phyloP scores from a whole-genome alignment of 2,329 filamentous ascomycete genomes.

The Xylariaceae sp. region DNA sequence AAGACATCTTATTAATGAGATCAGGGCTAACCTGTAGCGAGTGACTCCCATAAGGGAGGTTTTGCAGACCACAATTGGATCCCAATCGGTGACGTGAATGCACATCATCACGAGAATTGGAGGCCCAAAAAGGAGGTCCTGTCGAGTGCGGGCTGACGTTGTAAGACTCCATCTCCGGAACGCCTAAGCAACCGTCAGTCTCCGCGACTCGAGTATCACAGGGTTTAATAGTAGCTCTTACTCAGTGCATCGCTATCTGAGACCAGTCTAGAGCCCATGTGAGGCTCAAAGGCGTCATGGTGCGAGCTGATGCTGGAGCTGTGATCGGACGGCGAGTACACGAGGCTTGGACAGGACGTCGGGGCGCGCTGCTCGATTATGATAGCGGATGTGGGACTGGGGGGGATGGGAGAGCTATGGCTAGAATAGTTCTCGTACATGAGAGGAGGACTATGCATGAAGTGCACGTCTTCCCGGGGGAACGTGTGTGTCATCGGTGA shows the following conservation, averaged over 20 bases:
- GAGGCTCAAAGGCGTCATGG: slow-evolving; percentile 52
- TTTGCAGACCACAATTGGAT: slow-evolving; percentile 45
- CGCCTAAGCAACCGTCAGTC: slow-evolving; percentile 38
- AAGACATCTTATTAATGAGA: slow-evolving; percentile 73
- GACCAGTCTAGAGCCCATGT: slow-evolving; percentile 48
- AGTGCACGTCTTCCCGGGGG: slow-evolving; percentile 50
- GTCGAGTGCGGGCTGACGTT: slow-evolving; percentile 46
- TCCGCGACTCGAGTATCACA: slow-evolving; percentile 19
- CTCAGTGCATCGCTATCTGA: slow-evolving; percentile 53
- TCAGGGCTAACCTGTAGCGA: slow-evolving; percentile 52
- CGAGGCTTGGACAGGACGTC: slow-evolving; percentile 56
- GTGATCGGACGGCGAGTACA: slow-evolving; percentile 56
- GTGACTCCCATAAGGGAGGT: slow-evolving; percentile 41
- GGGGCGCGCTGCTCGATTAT: slow-evolving; percentile 54
- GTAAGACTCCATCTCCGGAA: slow-evolving; percentile 49
- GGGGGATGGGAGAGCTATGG: slow-evolving; percentile 49
- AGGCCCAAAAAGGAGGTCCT: slow-evolving; percentile 42
- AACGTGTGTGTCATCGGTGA: slow-evolving; percentile 51
- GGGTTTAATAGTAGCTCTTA: slow-evolving; percentile 39
- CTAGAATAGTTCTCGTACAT: slow-evolving; percentile 54
- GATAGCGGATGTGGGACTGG: slow-evolving; percentile 51
- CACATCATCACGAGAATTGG: slow-evolving; percentile 41
- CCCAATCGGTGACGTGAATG: slow-evolving; percentile 38
- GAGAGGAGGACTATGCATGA: slow-evolving; percentile 50
- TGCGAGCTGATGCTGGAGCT: slow-evolving; percentile 57